A percentile compares a stretch with the other conserved stretches of the same genome.
Conservation (phyloP, 2,329 filamentous ascomycete species). For the Cladophialophora carrionii region DNA sequence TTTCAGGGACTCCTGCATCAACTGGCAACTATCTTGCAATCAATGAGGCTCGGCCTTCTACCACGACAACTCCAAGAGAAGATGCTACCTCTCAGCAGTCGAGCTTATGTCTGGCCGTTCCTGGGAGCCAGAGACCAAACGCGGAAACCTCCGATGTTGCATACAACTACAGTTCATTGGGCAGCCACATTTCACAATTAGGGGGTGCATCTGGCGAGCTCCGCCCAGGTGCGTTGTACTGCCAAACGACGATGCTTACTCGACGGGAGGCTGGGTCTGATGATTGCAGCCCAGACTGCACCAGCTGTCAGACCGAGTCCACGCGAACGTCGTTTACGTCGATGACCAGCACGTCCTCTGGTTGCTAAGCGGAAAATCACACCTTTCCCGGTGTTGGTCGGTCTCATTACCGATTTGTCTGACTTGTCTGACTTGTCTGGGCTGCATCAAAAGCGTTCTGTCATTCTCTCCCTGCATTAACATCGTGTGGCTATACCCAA, state of each 20-base stretch:
- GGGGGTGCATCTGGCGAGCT: constrained; percentile 24
- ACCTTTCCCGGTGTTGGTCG: not conserved
- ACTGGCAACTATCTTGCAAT: constrained; percentile 13
- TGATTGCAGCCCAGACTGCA: constrained; percentile 31
- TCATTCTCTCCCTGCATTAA: constrained; percentile 8
- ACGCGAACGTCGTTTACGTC: constrained; percentile 24
- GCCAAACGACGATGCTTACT: constrained; percentile 21
- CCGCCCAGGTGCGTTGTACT: constrained; percentile 26
- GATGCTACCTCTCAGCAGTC: constrained; percentile 11
- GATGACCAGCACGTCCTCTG: constrained; percentile 27
- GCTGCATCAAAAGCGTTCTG: not conserved
- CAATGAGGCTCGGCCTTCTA: constrained; percentile 12
- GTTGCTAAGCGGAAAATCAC: constrained; percentile 20
- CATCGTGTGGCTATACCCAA: not conserved
- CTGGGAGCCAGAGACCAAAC: constrained; percentile 21
- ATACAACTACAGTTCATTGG: constrained; percentile 25
- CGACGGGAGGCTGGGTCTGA: constrained; percentile 21
- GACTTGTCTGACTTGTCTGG: not conserved
- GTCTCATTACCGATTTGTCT: not conserved
- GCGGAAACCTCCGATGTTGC: constrained; percentile 15
- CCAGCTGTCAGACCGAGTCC: constrained; percentile 30
- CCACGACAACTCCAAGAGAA: not conserved
- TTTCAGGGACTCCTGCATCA: constrained; percentile 23
- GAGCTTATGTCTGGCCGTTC: constrained; percentile 5
- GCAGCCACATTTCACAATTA: constrained; percentile 22